A percentile compares a stretch with the other conserved stretches of the same genome.
Conservation (phyloP, 208 protist species). For the Wallacemonas rigidus region DNA sequence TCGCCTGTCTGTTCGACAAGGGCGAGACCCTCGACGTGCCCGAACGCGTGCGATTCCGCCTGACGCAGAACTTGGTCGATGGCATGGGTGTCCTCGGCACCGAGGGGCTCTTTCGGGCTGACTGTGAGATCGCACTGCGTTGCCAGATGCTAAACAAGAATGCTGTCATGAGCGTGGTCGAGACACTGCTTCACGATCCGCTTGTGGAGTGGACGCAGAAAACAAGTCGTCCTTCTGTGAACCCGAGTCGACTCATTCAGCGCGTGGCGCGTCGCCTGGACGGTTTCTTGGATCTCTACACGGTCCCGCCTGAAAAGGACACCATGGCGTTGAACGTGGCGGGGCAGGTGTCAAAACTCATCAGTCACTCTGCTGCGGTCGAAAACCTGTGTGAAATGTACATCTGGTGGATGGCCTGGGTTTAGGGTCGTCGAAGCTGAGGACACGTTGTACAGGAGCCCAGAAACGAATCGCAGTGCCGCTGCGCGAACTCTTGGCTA, state of each 20-base stretch:
- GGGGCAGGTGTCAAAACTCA: conserved; percentile 93
- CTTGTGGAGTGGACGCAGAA: conserved; percentile 92
- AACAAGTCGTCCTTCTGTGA: conserved; percentile 13
- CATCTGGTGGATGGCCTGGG: conserved; percentile 96
- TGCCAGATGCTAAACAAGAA: conserved; percentile 92
- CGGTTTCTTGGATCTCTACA: conserved; percentile 85
- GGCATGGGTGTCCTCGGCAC: conserved; percentile 93
- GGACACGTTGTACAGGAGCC: background rate
- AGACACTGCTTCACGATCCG: conserved; percentile 96
- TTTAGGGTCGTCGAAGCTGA: conserved; percentile 38
- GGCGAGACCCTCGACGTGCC: conserved; percentile 92
- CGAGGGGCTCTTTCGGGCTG: conserved; percentile 90
- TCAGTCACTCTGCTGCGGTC: conserved; percentile 87
- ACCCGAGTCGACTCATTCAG: conserved; percentile 64
- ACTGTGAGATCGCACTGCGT: conserved; percentile 87
- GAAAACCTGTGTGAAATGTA: conserved; percentile 95
- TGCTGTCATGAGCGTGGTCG: conserved; percentile 94
- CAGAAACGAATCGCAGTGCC: background rate
- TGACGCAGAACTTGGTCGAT: conserved; percentile 97
- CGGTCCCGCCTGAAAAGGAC: conserved; percentile 49
- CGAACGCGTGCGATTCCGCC: conserved; percentile 96
- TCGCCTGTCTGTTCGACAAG: conserved; percentile 97
- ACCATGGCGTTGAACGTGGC: conserved; percentile 86
- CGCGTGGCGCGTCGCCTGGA: conserved; percentile 77
- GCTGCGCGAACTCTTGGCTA: too few relatives aligned